Evolutionary conservation across 345 rosid genomes (phyloP), one percentile per base, ranked within the genome.

Genomic region (Euclidium syriacum): DNA sequence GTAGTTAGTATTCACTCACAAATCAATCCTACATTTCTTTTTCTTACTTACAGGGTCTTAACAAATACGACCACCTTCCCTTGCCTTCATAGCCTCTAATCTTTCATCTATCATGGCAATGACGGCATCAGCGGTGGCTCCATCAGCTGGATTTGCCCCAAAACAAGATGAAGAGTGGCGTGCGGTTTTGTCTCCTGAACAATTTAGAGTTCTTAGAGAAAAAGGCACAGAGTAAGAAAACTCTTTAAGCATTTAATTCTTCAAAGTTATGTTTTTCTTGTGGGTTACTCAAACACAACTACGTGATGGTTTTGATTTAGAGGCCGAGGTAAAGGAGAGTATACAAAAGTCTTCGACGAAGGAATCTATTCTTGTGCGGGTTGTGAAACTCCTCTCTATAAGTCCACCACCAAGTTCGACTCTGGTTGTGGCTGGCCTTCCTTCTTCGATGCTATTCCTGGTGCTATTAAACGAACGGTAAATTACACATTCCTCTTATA

Each of bases 351-450:
- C 27, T 86, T 22, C 8, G 80, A 73, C 25, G 95, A 86, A 46
- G 95, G 98, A 51, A 74, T 78, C 46, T 91, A 86, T 68, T 58
- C 34, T 4, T 91, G 98, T 73, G 84, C 85, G 27, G 95, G 95
- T 32, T 91, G 98, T 33, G 87, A 77, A 24, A 80, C 85, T 73
- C 91, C 96, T 30, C 85, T 91, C 2, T 86, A 91, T 46, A 80
- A 15, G 18, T 91, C 98, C 17, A 81, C 84, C 7, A 85, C 90
- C 29, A 91, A 91, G 59, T 88, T 88, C 30, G 71, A 86, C 34
- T 83, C 90, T 4, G 85, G 95, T 25, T 88, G 90, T 40, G 95
- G 96, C 17, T 91, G 95, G 95, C 96, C 96, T 1, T 85, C 98
- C 64, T 88, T 88, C 71, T 88, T 24, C 18, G 95, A 91, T 58